A percentile compares a stretch with the other conserved stretches of the same genome.
Conservation (phyloP, 148 eudicot genomes). For the Diospyros lotus region DNA sequence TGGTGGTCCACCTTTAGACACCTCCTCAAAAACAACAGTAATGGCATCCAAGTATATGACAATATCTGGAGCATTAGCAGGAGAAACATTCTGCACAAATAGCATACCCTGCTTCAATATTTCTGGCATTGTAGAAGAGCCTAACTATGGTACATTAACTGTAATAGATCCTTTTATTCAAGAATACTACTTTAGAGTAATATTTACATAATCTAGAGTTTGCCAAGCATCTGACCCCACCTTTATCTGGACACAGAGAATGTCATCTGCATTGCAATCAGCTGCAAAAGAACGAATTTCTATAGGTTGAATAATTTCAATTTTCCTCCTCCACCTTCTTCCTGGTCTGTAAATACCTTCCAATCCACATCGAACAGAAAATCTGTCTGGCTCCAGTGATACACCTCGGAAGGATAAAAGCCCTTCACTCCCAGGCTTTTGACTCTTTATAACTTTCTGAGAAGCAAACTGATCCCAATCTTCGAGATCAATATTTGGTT, state of each 20-base stretch:
- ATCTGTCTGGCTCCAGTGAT: slow-evolving; percentile 83
- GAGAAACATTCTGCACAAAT: slow-evolving; percentile 81
- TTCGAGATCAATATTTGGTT: slow-evolving; percentile 57
- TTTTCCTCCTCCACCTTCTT: slow-evolving; percentile 86
- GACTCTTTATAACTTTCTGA: slow-evolving; percentile 47
- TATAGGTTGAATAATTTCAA: slow-evolving; percentile 88
- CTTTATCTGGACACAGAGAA: slow-evolving; percentile 96
- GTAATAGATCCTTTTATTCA: neutral
- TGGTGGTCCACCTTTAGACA: slow-evolving; percentile 66
- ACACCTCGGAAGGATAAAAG: slow-evolving; percentile 92
- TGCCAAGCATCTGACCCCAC: slow-evolving; percentile 23
- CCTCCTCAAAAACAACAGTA: slow-evolving; percentile 78
- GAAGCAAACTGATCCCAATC: slow-evolving; percentile 79
- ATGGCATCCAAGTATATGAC: slow-evolving; percentile 84
- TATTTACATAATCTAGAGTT: slow-evolving; percentile 2
- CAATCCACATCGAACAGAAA: slow-evolving; percentile 90
- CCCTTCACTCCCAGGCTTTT: slow-evolving; percentile 55
- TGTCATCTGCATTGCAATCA: slow-evolving; percentile 89
- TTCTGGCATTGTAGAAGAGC: neutral
- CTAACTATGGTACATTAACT: neutral
- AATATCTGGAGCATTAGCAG: slow-evolving; percentile 70
- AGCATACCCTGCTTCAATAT: slow-evolving; percentile 9
- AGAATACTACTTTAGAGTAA: neutral
- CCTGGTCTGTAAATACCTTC: slow-evolving; percentile 93
- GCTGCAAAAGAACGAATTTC: slow-evolving; percentile 81